Evolutionary conservation across 2,329 filamentous ascomycete genomes (phyloP), one percentile per base, ranked within the genome.

Genomic region (Fusarium multiceps): DNA sequence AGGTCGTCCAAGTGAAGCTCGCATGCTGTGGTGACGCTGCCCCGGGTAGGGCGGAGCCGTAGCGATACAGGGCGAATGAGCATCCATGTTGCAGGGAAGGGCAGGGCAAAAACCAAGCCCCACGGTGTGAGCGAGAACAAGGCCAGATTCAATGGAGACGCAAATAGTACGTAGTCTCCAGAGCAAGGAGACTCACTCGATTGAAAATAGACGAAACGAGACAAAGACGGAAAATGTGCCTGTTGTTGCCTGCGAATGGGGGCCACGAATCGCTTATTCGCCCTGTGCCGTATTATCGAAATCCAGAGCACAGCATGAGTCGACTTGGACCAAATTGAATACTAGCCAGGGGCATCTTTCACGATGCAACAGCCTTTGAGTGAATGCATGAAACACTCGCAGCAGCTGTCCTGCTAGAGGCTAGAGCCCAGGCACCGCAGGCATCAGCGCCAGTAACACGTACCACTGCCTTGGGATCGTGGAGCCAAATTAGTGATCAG

Each of bases 341-440:
- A 37, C 37, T 47, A 49, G 41, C 45, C 47, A 59, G 57, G 57
- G 56, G 34, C 45, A 28, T 42, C 20, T 58, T 73, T 72, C 70
- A 73, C 70, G 63, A 55, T 68, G 40, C 28, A 60, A 41, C 58
- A 43, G 46, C 25, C 43, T 51, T 50, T 59, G 51, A 63, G 66
- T 72, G 62, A 64, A 57, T 72, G 66, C 69, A 72, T 68, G 49
- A 69, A 58, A 69, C 68, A 66, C 49, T 63, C 64, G 55, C 60
- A 71, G 68, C 53, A 65, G 54, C 63, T 59, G 46, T 64, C 58
- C 60, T 69, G 53, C 56, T 59, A 56, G 34, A 50, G 45, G 41
- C 48, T 53, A 50, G 54, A 67, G 27, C 25, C 61, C 63, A 66
- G 63, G 63, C 55, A 66, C 43, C 21, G 25, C 41, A 66, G 54